Percentiles rank a stretch among this genome's conserved stretches.
Evolutionary conservation across 306 rosid genomes (phyloP).

Genomic region (Vigna hirtella): DNA sequence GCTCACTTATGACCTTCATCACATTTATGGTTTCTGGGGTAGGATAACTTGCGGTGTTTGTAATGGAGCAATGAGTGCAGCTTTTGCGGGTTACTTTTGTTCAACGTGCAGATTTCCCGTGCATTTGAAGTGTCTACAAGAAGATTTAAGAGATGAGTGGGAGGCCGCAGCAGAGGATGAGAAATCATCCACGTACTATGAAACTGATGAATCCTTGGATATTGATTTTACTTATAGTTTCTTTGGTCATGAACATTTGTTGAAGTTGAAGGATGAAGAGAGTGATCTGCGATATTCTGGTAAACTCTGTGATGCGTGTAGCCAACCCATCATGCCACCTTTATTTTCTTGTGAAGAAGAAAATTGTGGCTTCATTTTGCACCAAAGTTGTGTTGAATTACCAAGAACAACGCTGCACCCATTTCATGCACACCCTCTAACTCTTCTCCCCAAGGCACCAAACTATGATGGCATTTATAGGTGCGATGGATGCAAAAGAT

Average conservation of each 20-base stretch:
- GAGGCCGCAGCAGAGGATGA: background rate
- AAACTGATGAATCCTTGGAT: background rate
- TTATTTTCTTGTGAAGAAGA: constrained; percentile 16
- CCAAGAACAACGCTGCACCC: constrained; percentile 3
- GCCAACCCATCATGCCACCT: background rate
- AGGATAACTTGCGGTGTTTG: constrained; percentile 9
- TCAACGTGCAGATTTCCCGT: constrained; percentile 1
- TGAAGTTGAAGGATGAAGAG: background rate
- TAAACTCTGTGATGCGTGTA: constrained; percentile 14
- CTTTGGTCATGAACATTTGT: constrained; percentile 18
- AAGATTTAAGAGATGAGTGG: background rate
- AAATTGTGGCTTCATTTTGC: constrained; percentile 16
- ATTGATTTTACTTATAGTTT: background rate
- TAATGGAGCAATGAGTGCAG: background rate
- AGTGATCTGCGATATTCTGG: background rate
- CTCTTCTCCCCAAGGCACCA: constrained; percentile 16
- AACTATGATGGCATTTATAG: constrained; percentile 17
- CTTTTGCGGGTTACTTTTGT: constrained; percentile 23
- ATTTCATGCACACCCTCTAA: constrained; percentile 16
- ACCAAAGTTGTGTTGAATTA: constrained; percentile 16
- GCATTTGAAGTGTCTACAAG: constrained; percentile 16
- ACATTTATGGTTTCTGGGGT: constrained; percentile 1
- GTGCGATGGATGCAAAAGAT: constrained; percentile 10
- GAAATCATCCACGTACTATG: background rate
- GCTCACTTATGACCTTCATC: constrained; percentile 1